Percentiles rank a stretch among this genome's conserved stretches.
Evolutionary conservation across 192 early-diverging fungal genomes (phyloP).

Genomic region (Entomortierella lignicola): DNA sequence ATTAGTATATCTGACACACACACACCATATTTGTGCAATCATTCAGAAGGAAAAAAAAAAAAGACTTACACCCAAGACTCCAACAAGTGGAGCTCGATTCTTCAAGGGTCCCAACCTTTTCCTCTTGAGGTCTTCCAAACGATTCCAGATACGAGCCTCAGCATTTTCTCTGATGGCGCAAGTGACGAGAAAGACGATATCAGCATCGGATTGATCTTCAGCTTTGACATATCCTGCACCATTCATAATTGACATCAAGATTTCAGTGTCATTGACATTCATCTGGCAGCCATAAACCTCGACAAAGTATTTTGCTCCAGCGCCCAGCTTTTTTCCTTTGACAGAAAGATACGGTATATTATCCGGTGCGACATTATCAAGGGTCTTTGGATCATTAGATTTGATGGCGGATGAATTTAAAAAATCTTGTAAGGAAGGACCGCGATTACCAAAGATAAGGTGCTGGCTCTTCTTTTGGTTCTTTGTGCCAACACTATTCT

Average conservation of each 20-base stretch:
- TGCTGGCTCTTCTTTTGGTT: slow-evolving; percentile 39
- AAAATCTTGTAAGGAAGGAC: slow-evolving; percentile 61
- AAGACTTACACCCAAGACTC: slow-evolving; percentile 71
- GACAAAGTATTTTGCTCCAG: slow-evolving; percentile 74
- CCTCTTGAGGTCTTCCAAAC: slow-evolving; percentile 67
- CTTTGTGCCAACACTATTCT: background rate
- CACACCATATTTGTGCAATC: background rate
- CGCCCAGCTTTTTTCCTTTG: slow-evolving; percentile 58
- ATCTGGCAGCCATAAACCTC: slow-evolving; percentile 88
- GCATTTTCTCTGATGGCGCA: slow-evolving; percentile 85
- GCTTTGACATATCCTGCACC: slow-evolving; percentile 75
- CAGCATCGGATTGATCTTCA: slow-evolving; percentile 62
- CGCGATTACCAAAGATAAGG: slow-evolving; percentile 60
- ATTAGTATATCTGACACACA: background rate
- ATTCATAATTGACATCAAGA: slow-evolving; percentile 78
- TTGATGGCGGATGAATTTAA: slow-evolving; percentile 31
- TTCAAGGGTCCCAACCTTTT: slow-evolving; percentile 65
- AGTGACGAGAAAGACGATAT: slow-evolving; percentile 80
- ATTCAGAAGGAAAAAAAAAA: background rate
- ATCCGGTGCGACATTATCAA: slow-evolving; percentile 16
- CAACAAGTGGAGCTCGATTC: slow-evolving; percentile 72
- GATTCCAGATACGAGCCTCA: slow-evolving; percentile 78
- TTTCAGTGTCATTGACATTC: slow-evolving; percentile 86
- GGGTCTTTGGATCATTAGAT: background rate
- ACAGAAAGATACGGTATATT: slow-evolving; percentile 58